These are phyloP conservation scores for Penicillium frequentans DNA, from an alignment of 2,329 filamentous ascomycete genomes.

Conservation along the genomic window DNA sequence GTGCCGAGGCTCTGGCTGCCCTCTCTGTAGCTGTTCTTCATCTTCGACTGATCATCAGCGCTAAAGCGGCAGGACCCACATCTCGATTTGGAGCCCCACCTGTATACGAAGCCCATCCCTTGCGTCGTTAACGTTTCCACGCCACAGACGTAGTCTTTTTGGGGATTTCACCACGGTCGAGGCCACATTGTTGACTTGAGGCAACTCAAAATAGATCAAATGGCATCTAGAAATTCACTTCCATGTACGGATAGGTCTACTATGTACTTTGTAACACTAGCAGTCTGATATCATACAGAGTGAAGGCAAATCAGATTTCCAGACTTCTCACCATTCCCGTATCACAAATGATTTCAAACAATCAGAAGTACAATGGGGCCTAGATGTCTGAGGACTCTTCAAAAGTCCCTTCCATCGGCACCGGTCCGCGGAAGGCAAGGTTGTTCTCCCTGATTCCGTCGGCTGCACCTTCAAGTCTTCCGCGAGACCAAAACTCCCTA, in stretches of 20 bases:
- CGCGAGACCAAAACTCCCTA: constrained; percentile 8
- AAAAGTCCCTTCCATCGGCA: not conserved
- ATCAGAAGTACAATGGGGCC: not conserved
- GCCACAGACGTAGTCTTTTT: not conserved
- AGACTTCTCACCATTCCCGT: not conserved
- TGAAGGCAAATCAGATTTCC: not conserved
- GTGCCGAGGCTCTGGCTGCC: not conserved
- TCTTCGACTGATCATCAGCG: not conserved
- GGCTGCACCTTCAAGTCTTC: constrained; percentile 7
- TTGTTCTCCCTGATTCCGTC: constrained; percentile 4
- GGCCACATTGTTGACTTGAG: not conserved
- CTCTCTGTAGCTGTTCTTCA: not conserved
- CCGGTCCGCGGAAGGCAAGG: constrained; percentile 7
- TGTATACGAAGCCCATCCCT: not conserved
- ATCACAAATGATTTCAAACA: not conserved
- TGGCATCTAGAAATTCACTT: not conserved
- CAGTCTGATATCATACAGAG: not conserved
- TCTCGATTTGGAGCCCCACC: not conserved
- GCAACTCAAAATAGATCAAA: not conserved
- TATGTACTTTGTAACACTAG: not conserved
- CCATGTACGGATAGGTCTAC: not conserved
- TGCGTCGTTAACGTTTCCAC: not conserved
- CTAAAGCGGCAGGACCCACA: not conserved
- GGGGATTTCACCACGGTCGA: not conserved
- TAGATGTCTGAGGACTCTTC: not conserved